Conservation (phyloP, 495 filamentous ascomycete genomes). For the Penicillium silybi region DNA sequence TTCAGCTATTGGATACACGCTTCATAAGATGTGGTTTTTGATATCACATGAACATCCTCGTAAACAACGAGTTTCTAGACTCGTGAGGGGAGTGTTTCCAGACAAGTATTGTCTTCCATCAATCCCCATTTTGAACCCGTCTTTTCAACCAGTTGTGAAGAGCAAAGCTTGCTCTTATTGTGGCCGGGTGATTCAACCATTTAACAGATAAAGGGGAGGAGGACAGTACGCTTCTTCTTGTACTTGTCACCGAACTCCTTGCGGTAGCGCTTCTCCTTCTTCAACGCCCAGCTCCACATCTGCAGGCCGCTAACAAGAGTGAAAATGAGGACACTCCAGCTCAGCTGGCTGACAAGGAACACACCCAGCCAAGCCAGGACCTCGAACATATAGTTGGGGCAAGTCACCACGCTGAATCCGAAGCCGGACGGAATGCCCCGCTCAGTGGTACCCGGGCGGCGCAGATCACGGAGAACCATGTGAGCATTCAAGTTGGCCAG, state of each 20-base stretch:
- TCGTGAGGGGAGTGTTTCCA: background rate
- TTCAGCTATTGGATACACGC: slow-evolving; percentile 14
- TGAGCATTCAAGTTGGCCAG: slow-evolving; percentile 76
- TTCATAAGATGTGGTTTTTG: slow-evolving; percentile 2
- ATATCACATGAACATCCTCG: background rate
- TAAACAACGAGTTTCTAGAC: background rate
- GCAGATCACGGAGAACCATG: slow-evolving; percentile 66
- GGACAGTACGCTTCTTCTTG: slow-evolving; percentile 76
- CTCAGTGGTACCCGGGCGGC: slow-evolving; percentile 75
- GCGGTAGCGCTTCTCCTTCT: slow-evolving; percentile 88
- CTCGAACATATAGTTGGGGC: slow-evolving; percentile 98
- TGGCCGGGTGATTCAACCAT: background rate
- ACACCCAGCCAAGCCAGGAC: slow-evolving; percentile 79
- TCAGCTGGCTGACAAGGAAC: slow-evolving; percentile 66
- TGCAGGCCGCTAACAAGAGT: slow-evolving; percentile 59
- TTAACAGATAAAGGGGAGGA: slow-evolving; percentile 68
- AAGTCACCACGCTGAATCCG: slow-evolving; percentile 84
- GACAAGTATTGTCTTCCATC: background rate
- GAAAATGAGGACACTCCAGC: slow-evolving; percentile 71
- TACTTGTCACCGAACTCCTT: slow-evolving; percentile 88
- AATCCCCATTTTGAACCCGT: background rate
- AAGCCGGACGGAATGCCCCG: slow-evolving; percentile 82
- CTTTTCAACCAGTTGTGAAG: background rate
- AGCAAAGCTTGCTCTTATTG: too few relatives aligned
- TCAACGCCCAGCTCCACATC: slow-evolving; percentile 84